Percentiles rank a stretch among this genome's conserved stretches.
Evolutionary conservation across 176 grass and related monocot species (phyloP).

Genomic region (Leersia perrieri): DNA sequence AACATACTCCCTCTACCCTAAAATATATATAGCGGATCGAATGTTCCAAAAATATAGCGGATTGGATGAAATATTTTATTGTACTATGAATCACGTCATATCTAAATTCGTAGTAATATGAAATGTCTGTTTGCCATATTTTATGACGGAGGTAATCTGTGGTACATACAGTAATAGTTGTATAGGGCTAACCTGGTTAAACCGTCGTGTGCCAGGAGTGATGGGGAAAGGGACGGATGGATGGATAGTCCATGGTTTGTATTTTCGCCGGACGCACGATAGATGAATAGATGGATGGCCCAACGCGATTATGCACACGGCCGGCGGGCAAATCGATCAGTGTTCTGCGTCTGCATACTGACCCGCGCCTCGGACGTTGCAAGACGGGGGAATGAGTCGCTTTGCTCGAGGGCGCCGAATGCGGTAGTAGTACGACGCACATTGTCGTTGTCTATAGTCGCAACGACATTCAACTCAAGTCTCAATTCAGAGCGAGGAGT

Average conservation of each 20-base stretch:
- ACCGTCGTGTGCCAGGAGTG: constrained; percentile 28
- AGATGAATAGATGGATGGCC: not conserved
- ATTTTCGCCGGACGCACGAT: constrained; percentile 33
- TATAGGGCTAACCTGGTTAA: not conserved
- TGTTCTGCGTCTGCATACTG: not conserved
- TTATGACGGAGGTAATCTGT: too few species aligned
- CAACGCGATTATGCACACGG: too few species aligned
- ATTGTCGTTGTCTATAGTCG: not conserved
- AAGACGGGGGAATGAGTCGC: not conserved
- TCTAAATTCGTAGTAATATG: too few species aligned
- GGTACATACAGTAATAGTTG: too few species aligned
- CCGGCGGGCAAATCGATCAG: too few species aligned
- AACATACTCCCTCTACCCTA: too few species aligned
- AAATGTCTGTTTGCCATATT: too few species aligned
- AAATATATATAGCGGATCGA: too few species aligned
- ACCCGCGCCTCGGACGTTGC: constrained; percentile 36
- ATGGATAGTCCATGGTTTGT: constrained; percentile 12
- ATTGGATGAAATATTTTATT: too few species aligned
- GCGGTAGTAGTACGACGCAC: not conserved
- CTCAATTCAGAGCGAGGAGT: not conserved
- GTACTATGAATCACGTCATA: too few species aligned
- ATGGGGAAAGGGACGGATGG: constrained; percentile 31
- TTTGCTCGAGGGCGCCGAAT: not conserved
- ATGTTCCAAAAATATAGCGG: too few species aligned
- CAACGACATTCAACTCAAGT: not conserved